These are phyloP conservation scores for Erodium moschatum DNA, from an alignment of 441 rosid genomes.

Conservation along the genomic window DNA sequence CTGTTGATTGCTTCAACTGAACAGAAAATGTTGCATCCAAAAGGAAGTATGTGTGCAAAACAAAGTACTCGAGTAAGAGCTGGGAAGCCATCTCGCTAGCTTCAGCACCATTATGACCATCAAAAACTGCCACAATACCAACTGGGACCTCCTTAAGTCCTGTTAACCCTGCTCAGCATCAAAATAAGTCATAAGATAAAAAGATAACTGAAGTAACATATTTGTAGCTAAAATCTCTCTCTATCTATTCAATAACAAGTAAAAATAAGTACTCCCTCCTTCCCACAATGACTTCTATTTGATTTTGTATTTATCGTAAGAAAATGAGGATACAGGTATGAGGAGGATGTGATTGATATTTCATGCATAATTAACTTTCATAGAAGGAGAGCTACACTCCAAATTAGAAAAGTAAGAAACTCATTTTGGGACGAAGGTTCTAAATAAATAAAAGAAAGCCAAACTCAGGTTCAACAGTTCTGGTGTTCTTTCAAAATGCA, in stretches of 20 bases:
- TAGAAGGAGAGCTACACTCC: not conserved
- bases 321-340: not conserved
- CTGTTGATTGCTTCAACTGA: conserved; percentile 35
- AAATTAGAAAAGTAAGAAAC: not conserved
- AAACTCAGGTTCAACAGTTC: too few species aligned
- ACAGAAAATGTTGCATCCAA: conserved; percentile 68
- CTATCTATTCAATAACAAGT: not conserved
- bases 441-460: too few species aligned
- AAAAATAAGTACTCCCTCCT: conserved; percentile 2
- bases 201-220: not conserved
- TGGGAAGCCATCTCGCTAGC: conserved; percentile 96
- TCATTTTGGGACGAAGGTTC: too few species aligned
- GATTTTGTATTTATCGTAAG: not conserved
- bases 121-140: conserved; percentile 80
- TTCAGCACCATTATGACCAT: conserved; percentile 94
- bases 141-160: conserved; percentile 61
- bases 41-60: conserved; percentile 78
- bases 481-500: too few species aligned
- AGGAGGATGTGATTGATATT: too few species aligned
- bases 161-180: conserved; percentile 42
- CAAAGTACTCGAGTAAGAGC: conserved; percentile 75
- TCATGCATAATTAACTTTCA: not conserved
- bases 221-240: not conserved
- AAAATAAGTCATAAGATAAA: not conserved
- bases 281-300: not conserved